Evolutionary conservation across 495 filamentous ascomycete species (phyloP).

Genomic region (Aspergillus bridgeri): DNA sequence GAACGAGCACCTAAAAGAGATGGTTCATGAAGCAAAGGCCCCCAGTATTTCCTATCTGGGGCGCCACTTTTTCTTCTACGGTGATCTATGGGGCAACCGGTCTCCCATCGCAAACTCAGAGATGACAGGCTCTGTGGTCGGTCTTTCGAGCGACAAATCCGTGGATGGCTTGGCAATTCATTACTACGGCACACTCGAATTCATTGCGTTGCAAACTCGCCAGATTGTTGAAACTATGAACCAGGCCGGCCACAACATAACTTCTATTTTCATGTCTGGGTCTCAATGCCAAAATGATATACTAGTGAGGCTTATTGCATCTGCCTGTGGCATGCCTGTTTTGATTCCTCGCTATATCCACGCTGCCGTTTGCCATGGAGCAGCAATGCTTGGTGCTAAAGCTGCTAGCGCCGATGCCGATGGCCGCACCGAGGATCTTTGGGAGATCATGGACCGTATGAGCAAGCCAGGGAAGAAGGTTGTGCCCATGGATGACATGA

Average conservation of each 20-base stretch:
- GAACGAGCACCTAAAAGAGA: slow-evolving; percentile 78
- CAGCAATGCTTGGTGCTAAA: slow-evolving; percentile 95
- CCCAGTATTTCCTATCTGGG: slow-evolving; percentile 79
- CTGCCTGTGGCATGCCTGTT: slow-evolving; percentile 86
- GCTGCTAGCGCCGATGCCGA: slow-evolving; percentile 74
- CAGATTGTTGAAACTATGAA: slow-evolving; percentile 97
- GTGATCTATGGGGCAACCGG: slow-evolving; percentile 96
- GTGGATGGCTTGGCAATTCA: slow-evolving; percentile 82
- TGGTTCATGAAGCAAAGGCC: slow-evolving; percentile 61
- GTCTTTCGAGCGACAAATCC: slow-evolving; percentile 77
- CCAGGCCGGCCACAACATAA: slow-evolving; percentile 73
- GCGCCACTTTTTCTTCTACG: slow-evolving; percentile 96
- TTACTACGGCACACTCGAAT: slow-evolving; percentile 94
- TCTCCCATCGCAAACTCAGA: slow-evolving; percentile 86
- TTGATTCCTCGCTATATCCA: slow-evolving; percentile 87
- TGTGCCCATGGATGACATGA: slow-evolving; percentile 61
- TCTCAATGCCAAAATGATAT: slow-evolving; percentile 95
- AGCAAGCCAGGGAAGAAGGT: slow-evolving; percentile 87
- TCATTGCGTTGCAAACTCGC: slow-evolving; percentile 91
- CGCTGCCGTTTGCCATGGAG: slow-evolving; percentile 94
- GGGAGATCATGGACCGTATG: slow-evolving; percentile 97
- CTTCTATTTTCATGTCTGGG: slow-evolving; percentile 96
- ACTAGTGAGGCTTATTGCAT: slow-evolving; percentile 84
- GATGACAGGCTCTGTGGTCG: slow-evolving; percentile 87
- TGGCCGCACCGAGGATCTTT: slow-evolving; percentile 80